Base-by-base conservation (phyloP, 129 eudicot species). In the Tanacetum coccineum region DNA sequence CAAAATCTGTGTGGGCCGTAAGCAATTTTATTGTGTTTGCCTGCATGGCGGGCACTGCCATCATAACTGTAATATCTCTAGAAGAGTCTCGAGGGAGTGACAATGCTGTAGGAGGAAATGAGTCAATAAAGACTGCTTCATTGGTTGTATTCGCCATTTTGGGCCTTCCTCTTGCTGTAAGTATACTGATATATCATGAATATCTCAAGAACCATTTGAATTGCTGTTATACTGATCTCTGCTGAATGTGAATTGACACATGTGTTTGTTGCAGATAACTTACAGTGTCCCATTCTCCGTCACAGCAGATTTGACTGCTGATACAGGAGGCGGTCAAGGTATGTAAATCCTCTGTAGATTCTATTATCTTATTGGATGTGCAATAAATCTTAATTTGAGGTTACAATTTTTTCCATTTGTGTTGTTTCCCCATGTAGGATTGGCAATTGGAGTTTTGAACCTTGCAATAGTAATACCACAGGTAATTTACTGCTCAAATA, bases 261-360 rank as follows among this genome's bases (percentile, higher is more conserved):
- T 22, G n/a, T 78, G 50, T 28, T 70, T 79, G 39, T 56, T 85
- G 76, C 80, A 91, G 97, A 75, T 91, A 71, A 91, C 97, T 52
- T 91, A 91, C 66, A 88, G 96, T 74, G 98, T 92, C 20, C 98
- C 98, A 64, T 92, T 85, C 77, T 88, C 98, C 59, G 86, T 92
- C 61, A 92, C 96, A 9, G 96, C 96, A 1, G 96, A 83, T 80
- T 68, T 92, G 60, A 92, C 98, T 47, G 98, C 98, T 18, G 95
- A 92, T 80, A 59, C 95, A 68, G 98, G 96, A 53, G 98, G 98
- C 49, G 98, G 98, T 57, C 98, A 92, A 86, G 98, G 95, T 52
- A 68, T 53, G 15, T 42, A 26, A 56, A 8, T 3, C 19, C 59
- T 39, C 9, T 67, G 7, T 26, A 64, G 7, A 62, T 50, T 10